Evolutionary conservation across 345 rosid species (phyloP).

Genomic region (Rhodamnia argentea): DNA sequence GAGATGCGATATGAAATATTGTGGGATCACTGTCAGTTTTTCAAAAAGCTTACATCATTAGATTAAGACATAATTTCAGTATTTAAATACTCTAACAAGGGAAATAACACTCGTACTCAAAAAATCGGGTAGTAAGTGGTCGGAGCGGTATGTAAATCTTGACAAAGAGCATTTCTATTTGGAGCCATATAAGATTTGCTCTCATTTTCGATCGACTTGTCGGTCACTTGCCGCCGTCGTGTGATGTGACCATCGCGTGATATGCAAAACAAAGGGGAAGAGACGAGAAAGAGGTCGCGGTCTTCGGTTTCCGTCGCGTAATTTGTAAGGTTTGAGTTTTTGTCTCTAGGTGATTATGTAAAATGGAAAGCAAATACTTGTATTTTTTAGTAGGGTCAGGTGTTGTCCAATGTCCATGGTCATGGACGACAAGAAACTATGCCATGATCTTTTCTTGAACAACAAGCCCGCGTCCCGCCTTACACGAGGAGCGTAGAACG

Average conservation of each 20-base stretch:
- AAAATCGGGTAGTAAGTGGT: neutral
- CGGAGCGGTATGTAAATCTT: neutral
- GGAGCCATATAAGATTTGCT: neutral
- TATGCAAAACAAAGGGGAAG: neutral
- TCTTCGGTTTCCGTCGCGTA: neutral
- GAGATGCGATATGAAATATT: neutral
- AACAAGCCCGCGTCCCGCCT: neutral
- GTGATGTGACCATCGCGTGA: neutral
- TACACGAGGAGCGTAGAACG: neutral
- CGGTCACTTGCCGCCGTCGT: neutral
- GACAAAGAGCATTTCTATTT: neutral
- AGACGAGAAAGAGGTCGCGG: neutral
- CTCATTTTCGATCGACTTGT: neutral
- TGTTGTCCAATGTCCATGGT: neutral
- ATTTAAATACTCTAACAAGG: neutral
- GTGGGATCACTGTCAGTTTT: rapidly evolving
- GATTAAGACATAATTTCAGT: rapidly evolving
- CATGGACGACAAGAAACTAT: neutral
- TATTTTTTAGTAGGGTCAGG: neutral
- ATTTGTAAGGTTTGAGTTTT: neutral
- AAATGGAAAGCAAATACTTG: neutral
- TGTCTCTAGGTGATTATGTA: neutral
- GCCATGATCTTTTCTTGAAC: neutral
- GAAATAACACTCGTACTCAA: neutral
- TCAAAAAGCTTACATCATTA: neutral